Evolutionary conservation across 805 yeast species (phyloP).

Genomic region (Saturnispora ahearnii): DNA sequence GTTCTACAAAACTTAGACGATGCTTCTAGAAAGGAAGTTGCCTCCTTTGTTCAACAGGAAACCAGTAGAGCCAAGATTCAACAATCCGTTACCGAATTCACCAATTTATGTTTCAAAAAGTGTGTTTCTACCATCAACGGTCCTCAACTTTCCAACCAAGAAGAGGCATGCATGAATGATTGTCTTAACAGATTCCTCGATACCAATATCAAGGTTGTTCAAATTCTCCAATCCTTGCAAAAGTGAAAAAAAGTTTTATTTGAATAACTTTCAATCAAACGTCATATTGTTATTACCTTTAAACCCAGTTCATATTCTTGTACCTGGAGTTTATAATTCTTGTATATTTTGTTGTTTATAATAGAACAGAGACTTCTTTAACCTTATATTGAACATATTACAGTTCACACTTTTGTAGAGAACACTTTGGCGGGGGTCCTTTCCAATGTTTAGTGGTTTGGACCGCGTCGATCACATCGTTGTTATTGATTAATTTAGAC

Average conservation of each 20-base stretch:
- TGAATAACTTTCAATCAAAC: too few relatives aligned
- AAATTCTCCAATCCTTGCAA: constrained; percentile 27
- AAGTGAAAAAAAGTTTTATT: constrained; percentile 2
- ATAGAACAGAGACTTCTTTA: not conserved
- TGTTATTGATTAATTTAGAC: not conserved
- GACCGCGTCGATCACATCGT: constrained; percentile 1
- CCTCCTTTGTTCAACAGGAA: constrained; percentile 71
- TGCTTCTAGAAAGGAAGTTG: constrained; percentile 60
- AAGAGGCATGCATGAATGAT: constrained; percentile 65
- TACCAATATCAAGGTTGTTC: constrained; percentile 77
- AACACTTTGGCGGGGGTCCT: not conserved
- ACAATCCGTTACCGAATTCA: constrained; percentile 76
- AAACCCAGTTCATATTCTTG: not conserved
- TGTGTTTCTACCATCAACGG: constrained; percentile 49
- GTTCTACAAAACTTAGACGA: constrained; percentile 44
- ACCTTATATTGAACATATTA: too few relatives aligned
- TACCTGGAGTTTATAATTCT: not conserved
- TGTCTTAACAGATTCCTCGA: constrained; percentile 84
- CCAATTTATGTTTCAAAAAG: constrained; percentile 84
- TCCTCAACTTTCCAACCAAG: constrained; percentile 44
- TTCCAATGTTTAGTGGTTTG: not conserved
- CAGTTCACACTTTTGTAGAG: not conserved
- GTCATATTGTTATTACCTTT: not conserved
- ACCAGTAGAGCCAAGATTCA: constrained; percentile 83
- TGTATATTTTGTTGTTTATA: not conserved